A percentile compares a stretch with the other conserved stretches of the same genome.
Evolutionary conservation across 2,329 filamentous ascomycete genomes (phyloP).

Genomic region (Nectriaceae sp.): DNA sequence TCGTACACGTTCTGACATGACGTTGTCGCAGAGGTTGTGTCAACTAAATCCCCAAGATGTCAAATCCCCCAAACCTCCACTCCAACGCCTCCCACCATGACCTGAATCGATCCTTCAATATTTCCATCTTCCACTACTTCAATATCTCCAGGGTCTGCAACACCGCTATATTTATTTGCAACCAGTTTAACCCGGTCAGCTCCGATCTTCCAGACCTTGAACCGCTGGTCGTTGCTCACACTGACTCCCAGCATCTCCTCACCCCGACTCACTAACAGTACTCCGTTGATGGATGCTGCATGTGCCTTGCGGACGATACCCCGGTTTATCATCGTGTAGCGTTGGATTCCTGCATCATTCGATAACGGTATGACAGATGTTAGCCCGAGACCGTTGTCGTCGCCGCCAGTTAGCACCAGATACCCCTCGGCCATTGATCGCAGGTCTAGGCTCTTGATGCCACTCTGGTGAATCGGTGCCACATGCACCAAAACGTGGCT

Average conservation of each 20-base stretch:
- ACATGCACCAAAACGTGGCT: conserved; percentile 34
- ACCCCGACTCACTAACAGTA: conserved; percentile 38
- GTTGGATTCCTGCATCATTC: conserved; percentile 10
- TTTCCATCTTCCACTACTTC: conserved; percentile 35
- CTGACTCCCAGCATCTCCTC: conserved; percentile 39
- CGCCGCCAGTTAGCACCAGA: conserved; percentile 75
- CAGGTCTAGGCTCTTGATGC: conserved; percentile 68
- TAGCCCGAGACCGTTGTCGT: conserved; percentile 79
- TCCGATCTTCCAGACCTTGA: conserved; percentile 54
- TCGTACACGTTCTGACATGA: background rate
- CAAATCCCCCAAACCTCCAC: conserved; percentile 21
- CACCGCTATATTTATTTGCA: conserved; percentile 57
- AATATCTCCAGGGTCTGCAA: conserved; percentile 60
- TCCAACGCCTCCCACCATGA: conserved; percentile 26
- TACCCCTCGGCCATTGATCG: conserved; percentile 31
- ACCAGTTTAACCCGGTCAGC: conserved; percentile 39
- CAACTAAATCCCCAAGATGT: conserved; percentile 6
- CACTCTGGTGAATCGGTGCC: conserved; percentile 72
- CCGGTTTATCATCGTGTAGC: conserved; percentile 25
- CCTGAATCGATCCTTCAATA: background rate
- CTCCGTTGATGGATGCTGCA: conserved; percentile 69
- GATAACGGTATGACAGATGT: conserved; percentile 35
- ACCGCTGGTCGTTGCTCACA: conserved; percentile 62
- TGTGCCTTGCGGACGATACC: conserved; percentile 56
- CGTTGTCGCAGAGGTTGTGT: background rate